Evolutionary conservation across 208 protist genomes (phyloP), one percentile per base, ranked within the genome.

Genomic region (Leishmania mexicana): DNA sequence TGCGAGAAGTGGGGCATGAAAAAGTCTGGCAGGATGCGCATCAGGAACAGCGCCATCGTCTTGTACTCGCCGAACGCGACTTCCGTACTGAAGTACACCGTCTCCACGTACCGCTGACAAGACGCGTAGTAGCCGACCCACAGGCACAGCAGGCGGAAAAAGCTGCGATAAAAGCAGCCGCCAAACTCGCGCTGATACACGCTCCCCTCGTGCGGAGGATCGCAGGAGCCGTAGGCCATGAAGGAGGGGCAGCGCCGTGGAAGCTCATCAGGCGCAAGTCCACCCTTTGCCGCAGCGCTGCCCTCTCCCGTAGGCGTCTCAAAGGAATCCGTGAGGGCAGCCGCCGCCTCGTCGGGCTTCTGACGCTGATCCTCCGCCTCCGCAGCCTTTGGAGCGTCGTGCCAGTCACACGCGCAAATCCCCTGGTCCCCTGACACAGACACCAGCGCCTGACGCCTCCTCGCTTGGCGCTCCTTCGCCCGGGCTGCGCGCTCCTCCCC

Each of bases 101-200:
- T 97, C 78, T 92, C 92, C 42, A 96, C 87, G 85, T 95, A 96
- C 8, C 90, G 88, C 89, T 96, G 92, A 67, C 85, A 93, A 35
- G 87, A 87, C 15, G 84, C 85, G 83, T 97, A 97, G 86, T 97
- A 92, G n/a, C 88, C 91, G 19, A 95, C 72, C 94, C 94, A 97
- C 51, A 93, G 80, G 78, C 94, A 97, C 62, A 97, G 83, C 65
- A 97, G 83, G 6, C 92, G 92, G 83, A 97, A 96, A 74, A 95
- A 89, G 85, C 94, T 96, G 35, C 91, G 87, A 74, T 91, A 96
- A 77, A 97, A 96, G 76, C 92, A 95, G 53, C 90, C 90, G 38
- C 94, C 94, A 79, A 88, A 92, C 57, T 77, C 76, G 62, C 76
- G 62, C 84, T 92, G 88, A 74, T 96, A 97, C 31, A 86, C 73